Evolutionary conservation across 2,329 filamentous ascomycete genomes (phyloP).

Genomic region (Pestalotiopsis sp.): DNA sequence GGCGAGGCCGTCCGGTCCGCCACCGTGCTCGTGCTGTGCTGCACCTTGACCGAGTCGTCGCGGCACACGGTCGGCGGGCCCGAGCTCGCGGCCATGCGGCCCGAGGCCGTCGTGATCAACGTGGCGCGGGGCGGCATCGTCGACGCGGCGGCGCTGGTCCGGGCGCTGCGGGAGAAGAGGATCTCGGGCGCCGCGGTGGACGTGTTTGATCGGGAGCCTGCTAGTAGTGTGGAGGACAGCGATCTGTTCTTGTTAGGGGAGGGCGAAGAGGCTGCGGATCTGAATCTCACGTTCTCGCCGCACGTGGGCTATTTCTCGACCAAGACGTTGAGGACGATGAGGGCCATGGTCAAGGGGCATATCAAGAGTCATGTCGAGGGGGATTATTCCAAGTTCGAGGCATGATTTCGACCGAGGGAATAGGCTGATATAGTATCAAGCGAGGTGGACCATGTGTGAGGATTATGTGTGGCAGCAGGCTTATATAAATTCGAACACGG

Average conservation of each 20-base stretch:
- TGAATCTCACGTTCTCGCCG: conserved; percentile 26
- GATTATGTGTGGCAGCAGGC: no score
- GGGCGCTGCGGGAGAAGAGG: conserved; percentile 26
- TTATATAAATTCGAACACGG: no score
- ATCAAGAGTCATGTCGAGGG: conserved; percentile 15
- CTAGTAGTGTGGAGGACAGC: conserved; percentile 23
- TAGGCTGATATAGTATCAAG: no score
- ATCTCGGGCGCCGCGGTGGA: conserved; percentile 27
- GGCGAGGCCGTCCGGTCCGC: conserved; percentile 18
- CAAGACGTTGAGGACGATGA: conserved; percentile 22
- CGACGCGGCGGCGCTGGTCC: conserved; percentile 21
- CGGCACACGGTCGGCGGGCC: conserved; percentile 21
- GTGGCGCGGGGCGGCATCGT: conserved; percentile 25
- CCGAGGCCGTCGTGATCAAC: conserved; percentile 25
- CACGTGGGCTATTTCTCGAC: conserved; percentile 28
- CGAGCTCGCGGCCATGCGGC: conserved; percentile 23
- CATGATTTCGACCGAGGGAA: neutral
- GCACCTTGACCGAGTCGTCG: conserved; percentile 16
- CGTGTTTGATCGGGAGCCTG: conserved; percentile 27
- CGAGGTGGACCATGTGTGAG: no score
- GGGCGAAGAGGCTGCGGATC: conserved; percentile 11
- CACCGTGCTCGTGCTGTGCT: conserved; percentile 25
- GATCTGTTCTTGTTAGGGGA: conserved; percentile 14
- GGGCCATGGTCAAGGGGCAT: conserved; percentile 20
- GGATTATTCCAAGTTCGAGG: conserved; percentile 1